Evolutionary conservation across 106 monocot genomes (phyloP).

Genomic region (Apostasia shenzhenica): DNA sequence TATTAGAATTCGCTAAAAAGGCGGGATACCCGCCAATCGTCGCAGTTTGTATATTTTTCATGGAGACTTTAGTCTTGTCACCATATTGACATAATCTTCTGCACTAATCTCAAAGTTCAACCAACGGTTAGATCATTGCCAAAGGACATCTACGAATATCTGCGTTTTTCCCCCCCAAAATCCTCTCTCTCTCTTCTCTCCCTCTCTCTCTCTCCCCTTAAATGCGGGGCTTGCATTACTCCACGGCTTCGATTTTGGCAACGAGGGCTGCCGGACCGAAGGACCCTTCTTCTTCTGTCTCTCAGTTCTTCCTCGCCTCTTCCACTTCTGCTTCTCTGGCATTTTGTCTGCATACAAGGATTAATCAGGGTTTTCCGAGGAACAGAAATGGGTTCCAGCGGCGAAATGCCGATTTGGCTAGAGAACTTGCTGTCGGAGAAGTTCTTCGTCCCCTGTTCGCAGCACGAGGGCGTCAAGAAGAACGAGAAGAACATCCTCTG

Average conservation of each 20-base stretch:
- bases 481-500: conserved; percentile 80
- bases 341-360: neutral
- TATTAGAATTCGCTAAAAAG: too few relatives aligned
- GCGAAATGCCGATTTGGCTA: conserved; percentile 40
- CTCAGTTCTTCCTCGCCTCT: neutral
- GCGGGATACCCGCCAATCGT: too few relatives aligned
- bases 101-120: too few relatives aligned
- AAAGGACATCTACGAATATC: too few relatives aligned
- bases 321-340: neutral
- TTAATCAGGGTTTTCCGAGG: neutral
- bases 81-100: too few relatives aligned
- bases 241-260: conserved; percentile 2
- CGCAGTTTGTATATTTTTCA: too few relatives aligned
- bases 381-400: neutral
- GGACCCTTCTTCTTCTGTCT: neutral
- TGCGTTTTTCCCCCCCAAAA: neutral
- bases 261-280: neutral
- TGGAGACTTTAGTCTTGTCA: too few relatives aligned
- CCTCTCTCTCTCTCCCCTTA: neutral
- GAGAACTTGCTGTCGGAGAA: conserved; percentile 34
- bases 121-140: too few relatives aligned
- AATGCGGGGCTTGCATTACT: conserved; percentile 3
- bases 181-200: neutral
- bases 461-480: conserved; percentile 54
- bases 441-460: conserved; percentile 52